These are phyloP conservation scores for Fraxinus paxiana DNA, from an alignment of 305 asterid species.

Conservation along the genomic window DNA sequence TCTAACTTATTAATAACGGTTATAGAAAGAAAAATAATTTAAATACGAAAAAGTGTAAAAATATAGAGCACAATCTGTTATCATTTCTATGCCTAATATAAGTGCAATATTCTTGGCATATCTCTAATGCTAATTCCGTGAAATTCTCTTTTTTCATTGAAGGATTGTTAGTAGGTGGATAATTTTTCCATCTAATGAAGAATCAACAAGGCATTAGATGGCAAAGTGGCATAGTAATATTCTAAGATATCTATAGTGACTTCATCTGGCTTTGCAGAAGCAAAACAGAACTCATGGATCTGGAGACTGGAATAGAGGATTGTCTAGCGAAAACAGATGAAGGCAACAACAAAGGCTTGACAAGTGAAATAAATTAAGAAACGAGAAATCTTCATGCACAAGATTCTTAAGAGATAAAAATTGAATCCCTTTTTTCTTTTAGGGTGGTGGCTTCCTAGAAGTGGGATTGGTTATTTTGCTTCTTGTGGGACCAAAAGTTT, in stretches of 20 bases:
- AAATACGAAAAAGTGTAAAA: background rate
- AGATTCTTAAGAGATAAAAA: background rate
- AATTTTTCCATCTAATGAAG: background rate
- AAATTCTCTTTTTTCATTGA: background rate
- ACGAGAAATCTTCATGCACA: background rate
- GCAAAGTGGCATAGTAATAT: background rate
- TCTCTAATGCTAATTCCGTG: background rate
- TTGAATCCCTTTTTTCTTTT: background rate
- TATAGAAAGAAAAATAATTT: background rate
- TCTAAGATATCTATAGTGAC: background rate
- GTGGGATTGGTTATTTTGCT: background rate
- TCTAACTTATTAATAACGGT: background rate
- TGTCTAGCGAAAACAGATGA: background rate
- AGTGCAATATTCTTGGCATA: background rate
- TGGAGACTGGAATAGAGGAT: background rate
- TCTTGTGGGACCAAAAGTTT: background rate
- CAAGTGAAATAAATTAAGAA: background rate
- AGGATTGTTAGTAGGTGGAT: background rate
- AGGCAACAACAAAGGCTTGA: background rate
- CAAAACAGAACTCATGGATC: background rate
- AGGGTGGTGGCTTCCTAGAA: background rate
- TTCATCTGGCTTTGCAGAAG: background rate
- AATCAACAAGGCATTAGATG: background rate
- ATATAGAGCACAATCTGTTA: background rate
- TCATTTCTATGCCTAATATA: background rate